Evolutionary conservation across 163 green algal species (phyloP), one percentile per base, ranked within the genome.

Genomic region (Trebouxiophyceae sp.): DNA sequence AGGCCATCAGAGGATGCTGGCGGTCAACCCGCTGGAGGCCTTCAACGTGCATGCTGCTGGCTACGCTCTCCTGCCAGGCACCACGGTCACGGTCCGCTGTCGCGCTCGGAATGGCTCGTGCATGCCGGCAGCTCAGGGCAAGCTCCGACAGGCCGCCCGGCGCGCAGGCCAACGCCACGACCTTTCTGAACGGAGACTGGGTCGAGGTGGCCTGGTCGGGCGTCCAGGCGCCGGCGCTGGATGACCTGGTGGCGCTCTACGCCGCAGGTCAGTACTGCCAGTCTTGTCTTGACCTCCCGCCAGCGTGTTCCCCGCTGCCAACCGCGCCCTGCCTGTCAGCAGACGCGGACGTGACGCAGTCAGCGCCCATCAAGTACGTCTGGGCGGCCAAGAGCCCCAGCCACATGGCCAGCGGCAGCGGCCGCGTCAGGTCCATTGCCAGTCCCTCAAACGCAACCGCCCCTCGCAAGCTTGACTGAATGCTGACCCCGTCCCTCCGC

Each of bases 321-420:
- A n/a, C n/a, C n/a, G n/a, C n/a, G n/a, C n/a, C n/a, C n/a, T n/a
- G n/a, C n/a, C n/a, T n/a, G n/a, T n/a, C n/a, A n/a, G 39, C 39
- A 50, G 39, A 56, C 28, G 81, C 69, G 3, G 69, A 86, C 62
- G 24, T 76, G 1, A 45, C 29, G 0, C 8, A 58, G 1, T 80
- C 64, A 0, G 66, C 76, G 5, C 82, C 84, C 23, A 65, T 79
- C 57, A 93, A 94, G 71, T 90, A 83, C 60, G 77, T 80, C 8
- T 86, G 79, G 54, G 76, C 76, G 1, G 68, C 70, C 0, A 32
- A 47, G 32, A 54, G 60, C 23, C 54, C 61, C 7, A 32, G 27
- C 0, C 78, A 93, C 63, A 23, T 90, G 6, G 16, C 3, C 2
- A n/a, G 57, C 0, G 86, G 86, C 5, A 24, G 45, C 22, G 86